Percentiles rank a stretch among this genome's conserved stretches.
Evolutionary conservation across 805 yeast species (phyloP).

Genomic region (Clavispora phyllophila): DNA sequence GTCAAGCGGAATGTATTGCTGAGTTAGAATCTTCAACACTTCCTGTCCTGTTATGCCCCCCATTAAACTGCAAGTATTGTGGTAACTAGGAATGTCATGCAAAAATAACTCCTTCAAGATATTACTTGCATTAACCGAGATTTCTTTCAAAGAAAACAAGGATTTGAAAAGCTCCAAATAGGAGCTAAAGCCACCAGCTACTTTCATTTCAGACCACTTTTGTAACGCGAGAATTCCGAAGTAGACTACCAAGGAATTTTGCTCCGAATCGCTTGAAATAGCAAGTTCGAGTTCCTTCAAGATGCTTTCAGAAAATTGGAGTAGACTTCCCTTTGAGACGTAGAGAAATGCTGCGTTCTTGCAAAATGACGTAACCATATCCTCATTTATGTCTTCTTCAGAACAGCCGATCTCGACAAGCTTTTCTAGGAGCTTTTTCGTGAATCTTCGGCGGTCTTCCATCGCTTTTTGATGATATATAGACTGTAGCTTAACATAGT

Average conservation of each 20-base stretch:
- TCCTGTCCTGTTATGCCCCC: constrained; percentile 92
- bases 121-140: constrained; percentile 14
- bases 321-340: constrained; percentile 40
- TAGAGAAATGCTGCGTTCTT: constrained; percentile 53
- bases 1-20: constrained; percentile 76
- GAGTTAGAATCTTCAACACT: constrained; percentile 65
- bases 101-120: constrained; percentile 30
- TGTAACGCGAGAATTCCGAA: constrained; percentile 38
- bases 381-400: constrained; percentile 25
- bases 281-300: not conserved
- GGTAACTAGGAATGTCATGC: constrained; percentile 42
- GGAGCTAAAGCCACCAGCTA: constrained; percentile 15
- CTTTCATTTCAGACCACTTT: constrained; percentile 19
- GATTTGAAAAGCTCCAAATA: constrained; percentile 18
- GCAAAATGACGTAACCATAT: constrained; percentile 47
- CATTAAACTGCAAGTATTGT: constrained; percentile 59
- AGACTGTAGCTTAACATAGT: constrained; percentile 53
- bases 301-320: constrained; percentile 1
- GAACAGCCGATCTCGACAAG: constrained; percentile 23
- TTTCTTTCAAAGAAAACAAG: constrained; percentile 10
- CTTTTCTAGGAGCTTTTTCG: constrained; percentile 25
- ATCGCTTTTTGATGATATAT: constrained; percentile 54
- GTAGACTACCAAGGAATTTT: constrained; percentile 28
- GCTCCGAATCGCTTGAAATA: not conserved
- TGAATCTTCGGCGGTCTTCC: constrained; percentile 41